phyloP scores from a whole-genome alignment of 306 rosid species.

The Albizia julibrissin region DNA sequence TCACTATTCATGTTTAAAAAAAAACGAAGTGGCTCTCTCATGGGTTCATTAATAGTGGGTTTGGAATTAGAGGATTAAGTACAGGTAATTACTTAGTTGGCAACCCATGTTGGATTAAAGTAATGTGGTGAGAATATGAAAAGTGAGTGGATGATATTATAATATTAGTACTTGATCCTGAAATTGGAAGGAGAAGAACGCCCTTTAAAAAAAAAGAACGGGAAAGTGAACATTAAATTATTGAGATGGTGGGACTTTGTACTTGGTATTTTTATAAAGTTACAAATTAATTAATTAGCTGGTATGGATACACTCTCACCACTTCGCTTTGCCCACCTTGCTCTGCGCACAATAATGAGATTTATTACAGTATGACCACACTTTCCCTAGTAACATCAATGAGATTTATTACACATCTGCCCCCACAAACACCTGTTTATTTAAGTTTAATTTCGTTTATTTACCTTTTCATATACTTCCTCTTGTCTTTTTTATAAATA shows the following conservation, averaged over 20 bases:
- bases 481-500: too few species aligned
- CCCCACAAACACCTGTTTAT: background rate
- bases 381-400: background rate
- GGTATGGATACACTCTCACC: background rate
- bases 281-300: background rate
- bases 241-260: background rate
- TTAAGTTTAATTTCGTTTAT: too few species aligned
- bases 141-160: background rate
- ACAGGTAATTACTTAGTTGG: background rate
- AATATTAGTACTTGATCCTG: background rate
- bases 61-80: background rate
- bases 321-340: background rate
- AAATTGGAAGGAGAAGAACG: background rate
- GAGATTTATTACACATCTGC: background rate
- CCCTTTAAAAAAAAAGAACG: background rate
- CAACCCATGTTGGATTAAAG: background rate
- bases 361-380: background rate
- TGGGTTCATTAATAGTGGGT: background rate
- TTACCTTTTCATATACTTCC: too few species aligned
- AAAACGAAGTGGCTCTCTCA: background rate
- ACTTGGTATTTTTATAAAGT: background rate
- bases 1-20: too few species aligned
- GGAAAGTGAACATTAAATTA: background rate
- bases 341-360: background rate
- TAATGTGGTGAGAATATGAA: slow-evolving; percentile 7